Evolutionary conservation across 345 rosid genomes (phyloP).

Genomic region (Euphorbia peplus): DNA sequence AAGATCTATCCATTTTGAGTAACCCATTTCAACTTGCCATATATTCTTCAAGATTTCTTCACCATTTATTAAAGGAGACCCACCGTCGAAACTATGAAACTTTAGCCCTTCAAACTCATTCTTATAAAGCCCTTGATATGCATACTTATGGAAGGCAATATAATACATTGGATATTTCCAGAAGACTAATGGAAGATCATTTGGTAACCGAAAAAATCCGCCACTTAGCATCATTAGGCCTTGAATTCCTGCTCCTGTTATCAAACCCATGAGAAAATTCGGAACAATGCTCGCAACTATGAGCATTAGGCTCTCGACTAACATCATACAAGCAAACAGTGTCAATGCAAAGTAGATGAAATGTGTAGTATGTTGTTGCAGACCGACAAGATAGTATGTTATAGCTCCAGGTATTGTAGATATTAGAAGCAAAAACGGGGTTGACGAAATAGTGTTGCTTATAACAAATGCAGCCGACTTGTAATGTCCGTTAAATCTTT

Average conservation of each 20-base stretch:
- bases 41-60: slow-evolving; percentile 26
- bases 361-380: slow-evolving; percentile 26
- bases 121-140: slow-evolving; percentile 33
- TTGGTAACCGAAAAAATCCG: slow-evolving; percentile 45
- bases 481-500: slow-evolving; percentile 57
- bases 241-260: slow-evolving; percentile 54
- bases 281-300: slow-evolving; percentile 52
- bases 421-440: slow-evolving; percentile 39
- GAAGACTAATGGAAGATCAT: slow-evolving; percentile 39
- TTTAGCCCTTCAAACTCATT: slow-evolving; percentile 30
- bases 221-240: slow-evolving; percentile 48
- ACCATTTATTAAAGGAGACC: slow-evolving; percentile 15
- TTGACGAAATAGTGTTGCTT: slow-evolving; percentile 45
- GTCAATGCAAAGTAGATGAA: slow-evolving; percentile 31
- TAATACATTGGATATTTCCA: slow-evolving; percentile 49
- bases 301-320: slow-evolving; percentile 62
- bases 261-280: slow-evolving; percentile 49
- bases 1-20: slow-evolving; percentile 54
- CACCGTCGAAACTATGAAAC: slow-evolving; percentile 15
- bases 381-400: slow-evolving; percentile 36
- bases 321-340: slow-evolving; percentile 42
- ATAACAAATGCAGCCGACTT: slow-evolving; percentile 44
- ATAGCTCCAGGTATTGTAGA: slow-evolving; percentile 50
- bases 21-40: slow-evolving; percentile 50
- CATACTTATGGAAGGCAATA: slow-evolving; percentile 36